Conservation (phyloP, 192 early-diverging fungal genomes). For the Anaeromyces robustus region DNA sequence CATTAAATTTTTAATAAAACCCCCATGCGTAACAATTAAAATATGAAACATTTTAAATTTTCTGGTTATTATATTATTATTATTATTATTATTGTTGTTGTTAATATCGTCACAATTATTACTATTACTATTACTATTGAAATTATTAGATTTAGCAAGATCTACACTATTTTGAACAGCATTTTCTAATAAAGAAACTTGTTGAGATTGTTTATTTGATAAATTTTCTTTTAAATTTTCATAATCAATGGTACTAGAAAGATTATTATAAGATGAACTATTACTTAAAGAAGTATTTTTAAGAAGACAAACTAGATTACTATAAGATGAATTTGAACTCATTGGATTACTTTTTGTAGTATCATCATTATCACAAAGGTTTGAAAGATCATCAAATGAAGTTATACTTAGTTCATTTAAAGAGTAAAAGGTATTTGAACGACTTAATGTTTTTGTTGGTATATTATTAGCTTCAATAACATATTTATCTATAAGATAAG, state of each 20-base stretch:
- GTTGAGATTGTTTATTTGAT: background rate
- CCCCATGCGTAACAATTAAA: background rate
- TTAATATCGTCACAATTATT: no score
- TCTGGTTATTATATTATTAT: background rate
- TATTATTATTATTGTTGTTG: background rate
- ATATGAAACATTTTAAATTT: background rate
- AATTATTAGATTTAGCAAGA: no score
- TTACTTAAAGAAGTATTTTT: background rate
- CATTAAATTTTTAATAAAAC: background rate
- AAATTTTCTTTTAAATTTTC: background rate
- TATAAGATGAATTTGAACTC: background rate
- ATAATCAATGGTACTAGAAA: background rate
- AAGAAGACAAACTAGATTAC: background rate
- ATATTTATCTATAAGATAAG: background rate
- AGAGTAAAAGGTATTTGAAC: background rate
- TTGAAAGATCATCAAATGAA: background rate
- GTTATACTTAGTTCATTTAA: background rate
- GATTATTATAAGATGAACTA: background rate
- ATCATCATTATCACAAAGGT: background rate
- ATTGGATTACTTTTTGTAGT: background rate
- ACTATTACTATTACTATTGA: no score
- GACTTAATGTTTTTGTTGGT: background rate
- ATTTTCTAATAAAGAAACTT: background rate
- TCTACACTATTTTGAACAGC: background rate
- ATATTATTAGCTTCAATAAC: background rate